Evolutionary conservation across 2,329 filamentous ascomycete species (phyloP), one percentile per base, ranked within the genome.

Genomic region (Xylariaceae sp.): DNA sequence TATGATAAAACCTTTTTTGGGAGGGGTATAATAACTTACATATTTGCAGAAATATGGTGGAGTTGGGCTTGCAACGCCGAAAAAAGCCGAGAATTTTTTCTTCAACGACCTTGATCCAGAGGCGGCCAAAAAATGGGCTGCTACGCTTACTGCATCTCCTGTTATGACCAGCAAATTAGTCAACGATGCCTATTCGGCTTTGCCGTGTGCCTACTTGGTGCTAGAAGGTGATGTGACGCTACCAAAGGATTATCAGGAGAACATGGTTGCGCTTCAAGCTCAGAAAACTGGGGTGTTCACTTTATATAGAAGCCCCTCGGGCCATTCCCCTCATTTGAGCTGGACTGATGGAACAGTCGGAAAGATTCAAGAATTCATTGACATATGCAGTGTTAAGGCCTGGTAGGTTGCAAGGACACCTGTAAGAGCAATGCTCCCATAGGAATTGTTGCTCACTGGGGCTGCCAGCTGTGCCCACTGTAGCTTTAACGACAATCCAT

Each of bases 191-290:
- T 67, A 66, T 22, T 42, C 55, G 4, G 44, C 43, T 0, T 34
- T 67, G 2, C 64, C 64, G 1, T 67, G 62, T 23, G 64, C 62
- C 1, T 67, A 65, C 43, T 33, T 66, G 4, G 53, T 67, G 1
- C 29, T 62, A 1, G 62, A 64, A 19, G 44, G 52, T 0, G 64
- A 66, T 40, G 8, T 39, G n/a, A 59, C 49, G 2, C 25, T 67
- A n/a, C 55, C 60, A 0, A 56, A 55, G 37, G 58, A 55, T 8
- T 64, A 64, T 29, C 61, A 66, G 12, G 61, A 67, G 36, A 42
- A 39, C 1, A 67, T 67, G 62, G 51, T 57, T 2, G 53, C 53
- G 1, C 32, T 52, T 3, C 63, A 65, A 23, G 44, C 21, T 6
- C 34, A 54, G 33, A 59, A 58, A 42, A 58, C 57, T 2, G 53